Percentiles rank a stretch among this genome's conserved stretches.
Evolutionary conservation across 352 stramenopile species (phyloP).

Genomic region (Pythium brachiatum): DNA sequence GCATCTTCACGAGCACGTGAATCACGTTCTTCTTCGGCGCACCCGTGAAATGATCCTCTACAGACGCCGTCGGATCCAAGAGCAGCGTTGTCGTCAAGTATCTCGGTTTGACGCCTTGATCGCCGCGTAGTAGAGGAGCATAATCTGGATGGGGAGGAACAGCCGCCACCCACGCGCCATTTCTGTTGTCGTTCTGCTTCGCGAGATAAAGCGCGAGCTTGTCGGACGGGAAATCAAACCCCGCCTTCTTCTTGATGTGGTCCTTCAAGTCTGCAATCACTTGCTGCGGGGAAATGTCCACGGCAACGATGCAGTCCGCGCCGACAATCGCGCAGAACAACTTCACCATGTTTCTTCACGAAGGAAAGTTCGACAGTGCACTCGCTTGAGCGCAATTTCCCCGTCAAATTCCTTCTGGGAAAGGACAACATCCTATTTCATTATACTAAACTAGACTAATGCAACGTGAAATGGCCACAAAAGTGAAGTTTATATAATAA

Average conservation of each 20-base stretch:
- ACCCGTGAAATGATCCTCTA: slow-evolving; percentile 6
- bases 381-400: too few species aligned
- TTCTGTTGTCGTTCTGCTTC: slow-evolving; percentile 11
- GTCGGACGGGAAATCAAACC: slow-evolving; percentile 6
- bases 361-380: neutral
- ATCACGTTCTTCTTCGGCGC: slow-evolving; percentile 8
- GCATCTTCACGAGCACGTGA: slow-evolving; percentile 14
- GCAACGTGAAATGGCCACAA: too few species aligned
- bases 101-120: slow-evolving; percentile 7
- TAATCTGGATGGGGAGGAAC: slow-evolving; percentile 9
- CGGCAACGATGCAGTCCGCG: slow-evolving; percentile 5
- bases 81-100: slow-evolving; percentile 11
- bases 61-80: slow-evolving; percentile 17
- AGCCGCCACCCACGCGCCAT: slow-evolving; percentile 10
- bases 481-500: too few species aligned
- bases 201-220: slow-evolving; percentile 11
- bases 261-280: slow-evolving; percentile 13
- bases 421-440: too few species aligned
- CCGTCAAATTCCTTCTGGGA: too few species aligned
- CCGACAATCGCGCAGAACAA: slow-evolving; percentile 14
- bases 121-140: slow-evolving; percentile 2
- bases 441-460: too few species aligned
- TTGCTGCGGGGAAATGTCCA: slow-evolving; percentile 10
- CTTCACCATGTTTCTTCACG: neutral
- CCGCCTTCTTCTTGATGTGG: slow-evolving; percentile 3